Evolutionary conservation across 129 eudicot species (phyloP), one percentile per base, ranked within the genome.

Genomic region (Gnaphalium uliginosum): DNA sequence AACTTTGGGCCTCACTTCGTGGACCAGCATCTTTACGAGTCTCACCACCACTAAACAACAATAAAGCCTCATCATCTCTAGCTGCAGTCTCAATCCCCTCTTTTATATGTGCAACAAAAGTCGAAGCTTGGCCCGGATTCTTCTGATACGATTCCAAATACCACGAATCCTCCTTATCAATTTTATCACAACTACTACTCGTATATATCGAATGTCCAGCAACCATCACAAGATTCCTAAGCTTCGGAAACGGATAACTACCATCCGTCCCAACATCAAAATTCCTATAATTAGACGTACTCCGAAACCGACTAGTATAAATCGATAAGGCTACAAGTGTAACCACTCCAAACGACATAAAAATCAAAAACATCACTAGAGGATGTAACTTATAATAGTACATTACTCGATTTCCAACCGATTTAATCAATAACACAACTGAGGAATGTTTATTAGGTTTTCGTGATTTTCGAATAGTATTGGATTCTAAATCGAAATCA

Each of bases 11-110:
- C 69, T 95, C 99, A 35, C 99, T 95, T 37, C 99, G 79, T 1
- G 99, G 99, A 51, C 99, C 99, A 0, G 97, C 99, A 72, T 91
- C 94, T 80, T 91, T 95, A 66, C 99, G 86, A 33, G 99, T 95
- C 89, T 95, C 96, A 8, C 99, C 99, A 43, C 99, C 99, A 83
- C 99, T 95, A 83, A 95, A 95, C 82, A 95, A 85, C 64, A 95
- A 90, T 89, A 95, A 75, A 29, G 96, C 87, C 4, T 71, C 85
- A 21, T 87, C 87, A 76, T 95, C 97, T n/a, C 78, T 82, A 0
- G 92, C 92, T 6, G 92, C 84, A 79, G 77, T 86, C 76, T 91
- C 94, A 29, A 95, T 86, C 25, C 99, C 99, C 27, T 75, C 92
- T 69, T 84, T 81, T 64, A 95, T 91, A 85, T 95, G 99, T 6